Base-by-base conservation (phyloP, 2,329 filamentous ascomycete genomes). In the Cladosporium colombiae region DNA sequence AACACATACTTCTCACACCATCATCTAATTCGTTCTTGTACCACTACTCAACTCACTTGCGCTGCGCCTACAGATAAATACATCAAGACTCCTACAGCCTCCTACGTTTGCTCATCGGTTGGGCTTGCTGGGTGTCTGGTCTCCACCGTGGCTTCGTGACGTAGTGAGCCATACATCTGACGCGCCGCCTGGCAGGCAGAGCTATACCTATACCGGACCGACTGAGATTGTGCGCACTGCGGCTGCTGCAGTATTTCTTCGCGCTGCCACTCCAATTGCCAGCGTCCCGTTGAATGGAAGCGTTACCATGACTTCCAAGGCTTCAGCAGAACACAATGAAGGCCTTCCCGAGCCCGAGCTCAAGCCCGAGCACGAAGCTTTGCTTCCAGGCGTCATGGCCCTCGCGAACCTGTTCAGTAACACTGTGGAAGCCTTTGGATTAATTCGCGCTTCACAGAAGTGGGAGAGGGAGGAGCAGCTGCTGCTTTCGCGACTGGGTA, bases 381-480 rank as follows among this genome's bases (percentile, higher is more conserved):
- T 70, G 13, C 76, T 82, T 37, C 74, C 73, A 33, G 77, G 78
- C 62, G 79, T 80, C 46, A 73, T 80, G 58, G 77, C 78, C 7
- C 77, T 83, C 14, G 80, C 80, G 27, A 77, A 73, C 31, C 76
- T 81, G 35, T 82, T 82, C 76, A 80, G 79, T 71, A 79, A 77
- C 55, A 82, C 80, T 66, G 80, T 82, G 52, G 81, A 82, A 69
- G 79, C 79, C 27, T 82, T 82, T 73, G 79, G 79, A 44, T 74
- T 80, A 29, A 79, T 83, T 64, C 78, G 81, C 64, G 78, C 80
- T 0, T 73, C 74, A 57, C 79, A 79, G 57, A 76, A 80, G 66
- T 78, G 77, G 69, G 76, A 80, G 49, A 78, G 76, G 66, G 73
- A 75, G 16, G 80, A 83, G 68, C 80, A 80, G 67, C 75, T 81